Evolutionary conservation across 164 flowering plant species (phyloP).

Genomic region (Aristolochia fimbriata): DNA sequence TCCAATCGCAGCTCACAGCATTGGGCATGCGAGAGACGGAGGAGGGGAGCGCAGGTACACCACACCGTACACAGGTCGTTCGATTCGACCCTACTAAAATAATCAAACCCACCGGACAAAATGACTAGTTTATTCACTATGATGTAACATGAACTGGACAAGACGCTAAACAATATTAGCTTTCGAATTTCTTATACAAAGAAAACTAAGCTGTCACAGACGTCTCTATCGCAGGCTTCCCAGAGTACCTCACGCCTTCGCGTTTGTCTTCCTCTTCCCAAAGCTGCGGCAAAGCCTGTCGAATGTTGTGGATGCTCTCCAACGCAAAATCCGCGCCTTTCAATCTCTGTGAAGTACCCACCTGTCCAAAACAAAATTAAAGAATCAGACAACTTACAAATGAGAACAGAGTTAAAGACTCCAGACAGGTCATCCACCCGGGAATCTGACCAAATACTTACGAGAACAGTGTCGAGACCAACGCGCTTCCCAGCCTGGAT

Average conservation of each 20-base stretch:
- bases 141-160: no score
- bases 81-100: no score
- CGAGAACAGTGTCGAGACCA: constrained; percentile 83
- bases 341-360: constrained; percentile 58
- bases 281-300: constrained; percentile 84
- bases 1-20: no score
- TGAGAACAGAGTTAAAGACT: background rate
- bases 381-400: background rate
- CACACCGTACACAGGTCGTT: no score
- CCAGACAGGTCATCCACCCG: background rate
- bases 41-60: no score
- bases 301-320: constrained; percentile 88
- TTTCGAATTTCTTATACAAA: background rate
- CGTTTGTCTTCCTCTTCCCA: constrained; percentile 54
- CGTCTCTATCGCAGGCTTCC: constrained; percentile 52
- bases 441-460: constrained; percentile 19
- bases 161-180: background rate
- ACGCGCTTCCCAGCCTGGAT: constrained; percentile 54
- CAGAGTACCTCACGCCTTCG: constrained; percentile 26
- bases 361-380: constrained; percentile 22
- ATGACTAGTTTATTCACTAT: no score
- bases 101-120: no score
- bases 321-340: constrained; percentile 77
- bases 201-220: constrained; percentile 47
- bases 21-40: no score